Evolutionary conservation across 169 alveolate species (phyloP).

Genomic region (Babesia microti): DNA sequence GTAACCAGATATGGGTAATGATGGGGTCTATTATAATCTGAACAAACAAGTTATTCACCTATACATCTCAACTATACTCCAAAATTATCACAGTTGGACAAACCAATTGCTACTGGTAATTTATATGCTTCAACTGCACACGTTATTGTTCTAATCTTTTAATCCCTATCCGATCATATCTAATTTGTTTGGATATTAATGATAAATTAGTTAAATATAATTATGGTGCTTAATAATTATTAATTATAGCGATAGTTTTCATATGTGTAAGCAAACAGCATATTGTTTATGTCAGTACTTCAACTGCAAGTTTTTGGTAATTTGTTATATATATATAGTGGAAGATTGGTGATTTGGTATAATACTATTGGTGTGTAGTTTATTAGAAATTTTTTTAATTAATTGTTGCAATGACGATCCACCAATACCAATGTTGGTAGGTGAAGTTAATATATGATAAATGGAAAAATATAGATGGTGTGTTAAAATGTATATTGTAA

Average conservation of each 20-base stretch:
- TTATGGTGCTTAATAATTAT: neutral
- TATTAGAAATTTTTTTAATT: neutral
- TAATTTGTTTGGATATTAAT: neutral
- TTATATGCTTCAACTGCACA: too few relatives aligned
- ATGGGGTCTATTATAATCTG: too few relatives aligned
- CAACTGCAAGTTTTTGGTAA: neutral
- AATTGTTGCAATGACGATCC: neutral
- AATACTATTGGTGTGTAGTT: neutral
- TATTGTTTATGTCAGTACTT: neutral
- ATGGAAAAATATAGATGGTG: too few relatives aligned
- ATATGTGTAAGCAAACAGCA: neutral
- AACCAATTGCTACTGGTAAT: too few relatives aligned
- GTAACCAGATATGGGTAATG: too few relatives aligned
- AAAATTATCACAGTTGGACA: too few relatives aligned
- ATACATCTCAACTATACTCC: too few relatives aligned
- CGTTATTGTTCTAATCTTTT: too few relatives aligned
- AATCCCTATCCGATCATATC: too few relatives aligned
- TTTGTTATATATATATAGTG: neutral
- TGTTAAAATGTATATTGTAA: too few relatives aligned
- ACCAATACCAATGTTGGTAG: neutral
- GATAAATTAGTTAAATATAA: conserved; percentile 1
- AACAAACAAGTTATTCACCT: too few relatives aligned
- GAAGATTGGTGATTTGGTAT: neutral
- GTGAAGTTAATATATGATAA: neutral
- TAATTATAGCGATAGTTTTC: neutral